Base-by-base conservation (phyloP, 495 filamentous ascomycete species). In the Aspergillus steynii region DNA sequence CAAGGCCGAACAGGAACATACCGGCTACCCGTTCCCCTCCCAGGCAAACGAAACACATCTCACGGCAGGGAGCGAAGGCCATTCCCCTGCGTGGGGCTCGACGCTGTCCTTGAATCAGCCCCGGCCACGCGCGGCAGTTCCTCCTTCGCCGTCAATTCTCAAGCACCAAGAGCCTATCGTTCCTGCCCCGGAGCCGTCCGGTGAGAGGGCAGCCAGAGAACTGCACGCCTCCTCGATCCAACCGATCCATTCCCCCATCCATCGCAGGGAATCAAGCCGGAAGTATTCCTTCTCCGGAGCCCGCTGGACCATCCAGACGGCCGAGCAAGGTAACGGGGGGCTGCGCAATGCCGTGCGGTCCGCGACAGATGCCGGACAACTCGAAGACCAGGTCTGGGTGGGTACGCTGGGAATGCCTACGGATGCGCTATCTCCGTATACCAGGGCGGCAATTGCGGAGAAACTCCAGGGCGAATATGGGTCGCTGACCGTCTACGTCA, bases 381-480 rank as follows among this genome's bases (percentile, higher is more conserved):
- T 90, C 25, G 80, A 83, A 15, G 86, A 93, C 45, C 86, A 89
- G 68, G 85, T 86, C n/a, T 96, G 90, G 88, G 90, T 97, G 42
- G 93, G 93, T 20, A 93, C 92, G 1, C 73, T 96, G 57, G 93
- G 93, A 12, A 96, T 96, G 85, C 93, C 93, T 0, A 96, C 91
- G 0, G 93, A 96, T 71, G 85, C 84, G 2, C 79, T 97, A 9
- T 78, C 85, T 29, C 83, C 86, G 34, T 81, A 85, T 59, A 88
- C 87, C 49, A 90, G 89, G 62, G 79, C 86, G 56, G 88, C 92
- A 53, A 96, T 97, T 61, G 83, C 89, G 58, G 89, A 93, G 68
- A 82, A 82, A 49, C 75, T 97, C 28, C 85, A 90, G 15, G 88
- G 86, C 9, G 90, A 96, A 69, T 88, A 90, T 68, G 86, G 92